These are phyloP conservation scores for Aspergillus oerlinghausenensis DNA, from an alignment of 2,329 filamentous ascomycete genomes.

Conservation along the genomic window DNA sequence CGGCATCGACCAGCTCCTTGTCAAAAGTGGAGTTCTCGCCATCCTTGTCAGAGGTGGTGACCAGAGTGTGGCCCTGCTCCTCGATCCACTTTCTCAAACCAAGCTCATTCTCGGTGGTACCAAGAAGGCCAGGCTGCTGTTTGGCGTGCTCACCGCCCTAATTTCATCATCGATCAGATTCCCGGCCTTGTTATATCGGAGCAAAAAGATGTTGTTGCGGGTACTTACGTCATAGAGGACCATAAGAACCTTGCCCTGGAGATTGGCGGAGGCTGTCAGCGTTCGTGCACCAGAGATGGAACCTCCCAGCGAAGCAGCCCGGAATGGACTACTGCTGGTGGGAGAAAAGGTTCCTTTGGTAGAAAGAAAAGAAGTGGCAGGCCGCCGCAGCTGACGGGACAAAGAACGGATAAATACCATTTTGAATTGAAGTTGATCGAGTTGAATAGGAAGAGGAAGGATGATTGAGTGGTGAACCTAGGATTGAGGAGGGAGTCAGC, in stretches of 20 bases:
- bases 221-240: slow-evolving; percentile 81
- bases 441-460: not conserved
- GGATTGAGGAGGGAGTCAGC: slow-evolving; percentile 9
- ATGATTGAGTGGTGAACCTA: not conserved
- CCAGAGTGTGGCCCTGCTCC: slow-evolving; percentile 89
- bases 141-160: slow-evolving; percentile 77
- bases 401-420: slow-evolving; percentile 63
- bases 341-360: slow-evolving; percentile 33
- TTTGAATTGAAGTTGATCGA: slow-evolving; percentile 32
- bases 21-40: slow-evolving; percentile 90
- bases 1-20: slow-evolving; percentile 90
- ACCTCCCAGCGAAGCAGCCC: slow-evolving; percentile 36
- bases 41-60: slow-evolving; percentile 98
- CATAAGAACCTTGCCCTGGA: slow-evolving; percentile 92
- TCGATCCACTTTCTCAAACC: slow-evolving; percentile 97
- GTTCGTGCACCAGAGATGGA: slow-evolving; percentile 51
- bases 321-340: slow-evolving; percentile 21
- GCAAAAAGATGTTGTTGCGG: slow-evolving; percentile 1
- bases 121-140: slow-evolving; percentile 82
- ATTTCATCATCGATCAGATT: slow-evolving; percentile 4
- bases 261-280: slow-evolving; percentile 61
- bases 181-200: slow-evolving; percentile 1
- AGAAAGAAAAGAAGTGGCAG: slow-evolving; percentile 50
- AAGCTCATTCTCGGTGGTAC: slow-evolving; percentile 97
- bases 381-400: slow-evolving; percentile 52